These are phyloP conservation scores for Choiromyces venosus DNA, from an alignment of 495 filamentous ascomycete species.

Conservation along the genomic window DNA sequence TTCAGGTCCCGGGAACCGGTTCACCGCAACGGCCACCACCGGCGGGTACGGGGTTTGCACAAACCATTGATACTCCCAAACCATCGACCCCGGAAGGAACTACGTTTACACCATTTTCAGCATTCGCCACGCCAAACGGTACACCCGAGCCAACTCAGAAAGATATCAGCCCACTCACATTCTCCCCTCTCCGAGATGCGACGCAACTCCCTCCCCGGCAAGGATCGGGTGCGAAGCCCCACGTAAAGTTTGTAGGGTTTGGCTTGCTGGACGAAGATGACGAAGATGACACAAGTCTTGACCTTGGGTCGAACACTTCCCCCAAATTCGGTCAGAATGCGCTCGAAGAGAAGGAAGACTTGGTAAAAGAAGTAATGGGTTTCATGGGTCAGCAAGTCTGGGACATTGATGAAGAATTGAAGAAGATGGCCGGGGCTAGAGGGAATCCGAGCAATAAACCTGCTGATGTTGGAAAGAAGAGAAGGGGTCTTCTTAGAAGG, in stretches of 20 bases:
- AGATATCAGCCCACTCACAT: conserved; percentile 10
- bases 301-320: conserved; percentile 7
- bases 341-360: background rate
- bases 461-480: background rate
- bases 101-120: conserved; percentile 31
- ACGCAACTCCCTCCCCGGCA: background rate
- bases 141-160: conserved; percentile 15
- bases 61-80: conserved; percentile 4
- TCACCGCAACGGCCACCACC: background rate
- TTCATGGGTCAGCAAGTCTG: conserved; percentile 36
- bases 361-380: conserved; percentile 25
- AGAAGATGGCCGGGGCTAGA: conserved; percentile 27
- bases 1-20: background rate
- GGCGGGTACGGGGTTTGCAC: background rate
- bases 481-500: background rate
- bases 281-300: conserved; percentile 3
- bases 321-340: conserved; percentile 15
- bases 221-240: conserved; percentile 5
- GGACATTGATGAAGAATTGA: conserved; percentile 37
- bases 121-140: conserved; percentile 31
- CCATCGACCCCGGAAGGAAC: conserved; percentile 16
- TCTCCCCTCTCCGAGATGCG: conserved; percentile 4
- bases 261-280: conserved; percentile 19
- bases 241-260: conserved; percentile 15
- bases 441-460: background rate